A percentile compares a stretch with the other conserved stretches of the same genome.
These are phyloP conservation scores for Uronychia setigera DNA, from an alignment of 73 alveolate species.

Conservation along the genomic window DNA sequence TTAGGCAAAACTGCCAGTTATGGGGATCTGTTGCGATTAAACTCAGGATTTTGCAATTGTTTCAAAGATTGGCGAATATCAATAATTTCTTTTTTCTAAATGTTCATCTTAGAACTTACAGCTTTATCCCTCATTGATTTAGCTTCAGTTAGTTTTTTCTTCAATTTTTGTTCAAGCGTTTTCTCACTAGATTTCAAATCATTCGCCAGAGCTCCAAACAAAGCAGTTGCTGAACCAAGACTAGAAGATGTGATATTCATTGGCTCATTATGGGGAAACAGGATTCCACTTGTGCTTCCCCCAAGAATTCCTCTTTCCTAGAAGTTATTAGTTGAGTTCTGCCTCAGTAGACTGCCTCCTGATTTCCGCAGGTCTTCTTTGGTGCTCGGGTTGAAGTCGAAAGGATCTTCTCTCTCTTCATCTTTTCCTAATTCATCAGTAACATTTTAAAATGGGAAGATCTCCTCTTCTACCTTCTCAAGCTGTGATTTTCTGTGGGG, in stretches of 20 bases:
- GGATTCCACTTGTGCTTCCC: too few species aligned
- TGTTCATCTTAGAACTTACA: neutral
- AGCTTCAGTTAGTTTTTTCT: neutral
- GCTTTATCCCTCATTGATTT: neutral
- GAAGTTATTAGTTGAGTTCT: neutral
- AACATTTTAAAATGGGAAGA: neutral
- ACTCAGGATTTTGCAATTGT: too few species aligned
- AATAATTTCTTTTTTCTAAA: neutral
- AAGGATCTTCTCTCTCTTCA: neutral
- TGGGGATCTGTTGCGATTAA: too few species aligned
- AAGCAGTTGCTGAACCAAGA: neutral
- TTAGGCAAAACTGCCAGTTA: too few species aligned
- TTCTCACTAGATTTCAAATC: neutral
- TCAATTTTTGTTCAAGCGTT: neutral
- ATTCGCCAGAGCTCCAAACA: neutral
- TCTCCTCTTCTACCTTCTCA: too few species aligned
- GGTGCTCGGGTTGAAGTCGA: neutral
- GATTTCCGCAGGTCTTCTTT: neutral
- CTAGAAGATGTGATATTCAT: neutral
- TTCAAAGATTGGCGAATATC: neutral
- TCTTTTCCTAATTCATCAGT: neutral
- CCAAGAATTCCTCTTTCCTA: too few species aligned
- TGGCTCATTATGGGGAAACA: too few species aligned
- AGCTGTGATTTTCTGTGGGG: too few species aligned
- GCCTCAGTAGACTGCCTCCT: neutral